phyloP scores from a whole-genome alignment of 768 basidiomycete genomes.

The Mycena crocata region DNA sequence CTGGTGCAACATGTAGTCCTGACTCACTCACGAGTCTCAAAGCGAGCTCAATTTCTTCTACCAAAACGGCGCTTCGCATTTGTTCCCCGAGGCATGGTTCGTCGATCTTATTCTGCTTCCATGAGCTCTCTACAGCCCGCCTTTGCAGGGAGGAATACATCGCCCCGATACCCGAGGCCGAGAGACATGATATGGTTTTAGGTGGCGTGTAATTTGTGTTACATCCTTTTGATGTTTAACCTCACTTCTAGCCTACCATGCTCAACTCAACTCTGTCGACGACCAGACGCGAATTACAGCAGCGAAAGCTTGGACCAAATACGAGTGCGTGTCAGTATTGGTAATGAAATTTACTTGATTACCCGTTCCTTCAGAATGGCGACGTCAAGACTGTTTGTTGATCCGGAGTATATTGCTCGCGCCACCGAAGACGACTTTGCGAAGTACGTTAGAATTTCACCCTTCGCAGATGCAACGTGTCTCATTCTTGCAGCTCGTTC shows the following conservation, averaged over 20 bases:
- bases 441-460: constrained; percentile 63
- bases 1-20: not conserved
- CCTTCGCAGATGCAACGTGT: not conserved
- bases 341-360: not conserved
- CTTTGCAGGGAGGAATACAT: constrained; percentile 82
- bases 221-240: no score
- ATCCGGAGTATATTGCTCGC: constrained; percentile 72
- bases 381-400: constrained; percentile 80
- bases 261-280: constrained; percentile 78
- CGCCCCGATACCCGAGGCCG: constrained; percentile 81
- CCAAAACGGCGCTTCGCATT: constrained; percentile 83
- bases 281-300: constrained; percentile 72
- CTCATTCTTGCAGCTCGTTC: constrained; percentile 70
- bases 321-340: constrained; percentile 73
- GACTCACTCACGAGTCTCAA: constrained; percentile 25
- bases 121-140: not conserved
- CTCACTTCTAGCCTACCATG: constrained; percentile 86
- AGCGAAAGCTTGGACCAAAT: constrained; percentile 89
- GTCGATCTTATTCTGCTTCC: not conserved
- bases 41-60: constrained; percentile 93
- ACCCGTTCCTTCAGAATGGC: constrained; percentile 68
- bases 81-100: constrained; percentile 92
- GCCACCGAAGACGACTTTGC: constrained; percentile 83
- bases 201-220: no score
- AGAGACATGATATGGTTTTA: constrained; percentile 87